Base-by-base conservation (phyloP, 129 eudicot species). In the Flaveria bidentis region DNA sequence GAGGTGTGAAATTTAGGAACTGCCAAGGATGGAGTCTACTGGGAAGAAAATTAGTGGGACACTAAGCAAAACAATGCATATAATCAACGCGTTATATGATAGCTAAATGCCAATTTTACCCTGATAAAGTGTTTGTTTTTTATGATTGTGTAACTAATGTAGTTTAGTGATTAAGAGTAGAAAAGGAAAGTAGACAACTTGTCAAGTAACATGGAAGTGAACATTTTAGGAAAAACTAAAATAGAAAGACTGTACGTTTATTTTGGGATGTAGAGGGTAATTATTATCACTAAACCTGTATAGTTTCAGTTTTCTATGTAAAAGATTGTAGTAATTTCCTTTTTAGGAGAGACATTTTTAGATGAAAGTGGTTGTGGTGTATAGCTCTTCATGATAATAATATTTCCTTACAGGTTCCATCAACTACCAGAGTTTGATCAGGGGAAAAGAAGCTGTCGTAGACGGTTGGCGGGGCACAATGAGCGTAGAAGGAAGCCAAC, bases 401-500 rank as follows among this genome's bases (percentile, higher is more conserved):
- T 76, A 39, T 50, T 17, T 20, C 60, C 56, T 71, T 67, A 10
- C 81, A 94, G 99, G 86, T 94, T 94, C 72, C 99, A 94, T 83
- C 88, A 58, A 71, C 86, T 94, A 63, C 84, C 96, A 10, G 99
- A 94, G 73, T 94, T 94, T 81, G 99, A 94, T 82, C 84, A 91
- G 57, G 97, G 90, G 75, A 94, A 94, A 53, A 81, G 99, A 74
- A 94, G 99, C 75, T 94, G 99, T 73, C 88, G 99, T 20, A 83
- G 93, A 55, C 90, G 99, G 50, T 89, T 94, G 71, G 99, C 99
- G 17, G 96, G 96, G 47, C 99, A 94, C 80, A 94, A 94, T 62
- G 99, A 94, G 81, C 97, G 99, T 23, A 69, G 99, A 49, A 89
- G 99, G 86, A 94, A 94, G 87, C 99, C 93, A 23, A 84, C 89